A percentile compares a stretch with the other conserved stretches of the same genome.
These are phyloP conservation scores for Parascedosporium putredinis DNA, from an alignment of 2,329 filamentous ascomycete species.

Conservation along the genomic window DNA sequence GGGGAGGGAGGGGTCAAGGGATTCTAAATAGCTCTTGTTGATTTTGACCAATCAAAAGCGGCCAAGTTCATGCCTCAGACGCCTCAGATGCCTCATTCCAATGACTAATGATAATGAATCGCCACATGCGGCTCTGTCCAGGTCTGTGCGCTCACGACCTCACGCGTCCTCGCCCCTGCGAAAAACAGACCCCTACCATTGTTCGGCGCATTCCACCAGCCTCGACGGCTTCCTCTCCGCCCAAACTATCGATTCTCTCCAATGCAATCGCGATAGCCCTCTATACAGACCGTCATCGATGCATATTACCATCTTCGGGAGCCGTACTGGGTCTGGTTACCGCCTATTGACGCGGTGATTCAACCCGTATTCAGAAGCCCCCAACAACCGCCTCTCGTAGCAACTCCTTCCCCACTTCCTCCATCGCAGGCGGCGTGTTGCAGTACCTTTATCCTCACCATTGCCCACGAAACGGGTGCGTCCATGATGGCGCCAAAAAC, in stretches of 20 bases:
- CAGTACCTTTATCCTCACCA: neutral
- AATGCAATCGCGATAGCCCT: neutral
- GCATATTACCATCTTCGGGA: constrained; percentile 1
- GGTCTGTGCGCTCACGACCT: constrained; percentile 8
- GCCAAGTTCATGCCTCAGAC: neutral
- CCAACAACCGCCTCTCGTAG: constrained; percentile 8
- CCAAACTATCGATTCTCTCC: neutral
- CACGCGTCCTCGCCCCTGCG: constrained; percentile 6
- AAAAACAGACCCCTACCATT: constrained; percentile 7
- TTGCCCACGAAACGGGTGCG: neutral
- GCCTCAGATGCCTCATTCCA: neutral
- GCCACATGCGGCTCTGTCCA: constrained; percentile 8
- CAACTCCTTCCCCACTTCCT: neutral
- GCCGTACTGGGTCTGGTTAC: constrained; percentile 12
- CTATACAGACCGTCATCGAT: constrained; percentile 3
- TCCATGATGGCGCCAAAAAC: constrained; percentile 8
- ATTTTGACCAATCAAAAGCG: neutral
- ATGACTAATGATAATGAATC: constrained; percentile 6
- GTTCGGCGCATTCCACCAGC: neutral
- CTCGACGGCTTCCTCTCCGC: neutral
- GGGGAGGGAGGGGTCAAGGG: neutral
- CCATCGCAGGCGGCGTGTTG: neutral
- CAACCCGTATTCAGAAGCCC: constrained; percentile 6
- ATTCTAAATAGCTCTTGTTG: neutral
- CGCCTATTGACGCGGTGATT: constrained; percentile 16